Base-by-base conservation (phyloP, 805 yeast genomes). In the Maudiozyma pseudohumilis region DNA sequence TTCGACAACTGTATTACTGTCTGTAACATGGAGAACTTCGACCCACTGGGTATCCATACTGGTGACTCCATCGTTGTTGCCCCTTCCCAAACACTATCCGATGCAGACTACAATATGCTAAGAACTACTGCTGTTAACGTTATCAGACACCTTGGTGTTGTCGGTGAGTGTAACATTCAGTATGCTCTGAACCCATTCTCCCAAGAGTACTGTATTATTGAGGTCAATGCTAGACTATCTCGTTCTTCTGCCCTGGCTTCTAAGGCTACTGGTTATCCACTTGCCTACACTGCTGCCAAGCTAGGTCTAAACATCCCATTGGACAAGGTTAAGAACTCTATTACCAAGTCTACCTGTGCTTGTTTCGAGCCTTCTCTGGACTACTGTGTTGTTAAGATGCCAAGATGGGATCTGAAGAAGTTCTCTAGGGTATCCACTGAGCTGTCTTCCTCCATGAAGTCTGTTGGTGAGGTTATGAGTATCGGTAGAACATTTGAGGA, bases 11-110 rank as follows among this genome's bases (percentile, higher is more conserved):
- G 98, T 78, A 86, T 89, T 54, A 89, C 98, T 34, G 98, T 89
- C 45, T 89, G 98, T 75, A 89, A 89, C 69, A 89, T 89, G 98
- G 98, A 89, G 68, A 89, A 89, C 67, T 89, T 89, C 50, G 98
- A 89, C 66, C 98, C 98, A 33, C 74, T 89, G 52, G 98, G 98
- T 61, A 88, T 89, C 55, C 98, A 89, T 61, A 89, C 98, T 42
- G 98, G 98, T 73, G 98, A 89, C 64, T 92, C 97, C 39, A 92
- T 89, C 56, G 98, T 89, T 40, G 95, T 89, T 56, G 98, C 98
- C 38, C 98, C 98, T 35, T 88, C 96, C 31, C 98, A 89, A 69
- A 89, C 98, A 30, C 69, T 89, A 47, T 82, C 95, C 15, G 97
- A 89, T 60, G 96, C 85, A 61, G 98, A 89, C 56, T 89, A 88